Base-by-base conservation (phyloP, 2,329 filamentous ascomycete species). In the Claviceps spartinae region DNA sequence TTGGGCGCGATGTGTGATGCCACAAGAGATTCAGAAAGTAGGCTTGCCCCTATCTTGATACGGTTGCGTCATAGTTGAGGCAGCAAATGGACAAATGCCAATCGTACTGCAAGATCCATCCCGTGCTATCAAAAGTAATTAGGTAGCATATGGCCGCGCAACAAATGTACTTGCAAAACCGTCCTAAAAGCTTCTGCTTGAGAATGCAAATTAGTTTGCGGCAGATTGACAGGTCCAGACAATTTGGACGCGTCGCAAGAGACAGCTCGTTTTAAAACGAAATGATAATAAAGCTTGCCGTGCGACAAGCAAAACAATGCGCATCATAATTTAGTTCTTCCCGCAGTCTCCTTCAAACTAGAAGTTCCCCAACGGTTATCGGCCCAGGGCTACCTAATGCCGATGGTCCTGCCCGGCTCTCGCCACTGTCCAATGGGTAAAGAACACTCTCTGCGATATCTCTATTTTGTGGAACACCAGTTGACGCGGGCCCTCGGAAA, bases 401-500 rank as follows among this genome's bases (percentile, higher is more conserved):
- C 9, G 64, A 59, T 8, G 63, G 59, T 4, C 66, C 69, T 1
- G 66, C 63, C 41, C 63, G 65, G 11, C 63, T 66, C 55, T 78
- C 74, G 9, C 71, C 74, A 26, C 72, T 71, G 52, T 79, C 77
- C 53, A 83, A 68, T 30, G 75, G 73, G 53, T 77, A 75, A 54
- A 86, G 66, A 53, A 85, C 81, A 54, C 79, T 72, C 67, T 86
- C 83, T 5, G 83, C 81, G 16, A 80, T 72, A 56, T 86, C 80
- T 38, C 69, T 69, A 38, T 45, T 58, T 55, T 43, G 60, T 52
- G 55, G 65, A 57, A 55, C 61, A 52, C 52, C 60, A 11, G 68
- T 67, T 18, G 77, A 71, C 1, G 80, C 69, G 1, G 80, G 79
- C 0, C 78, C 76, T 22, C 76, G 70, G 49, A 76, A 75, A 1